Conservation (phyloP, 345 rosid genomes). For the Microcos paniculata region DNA sequence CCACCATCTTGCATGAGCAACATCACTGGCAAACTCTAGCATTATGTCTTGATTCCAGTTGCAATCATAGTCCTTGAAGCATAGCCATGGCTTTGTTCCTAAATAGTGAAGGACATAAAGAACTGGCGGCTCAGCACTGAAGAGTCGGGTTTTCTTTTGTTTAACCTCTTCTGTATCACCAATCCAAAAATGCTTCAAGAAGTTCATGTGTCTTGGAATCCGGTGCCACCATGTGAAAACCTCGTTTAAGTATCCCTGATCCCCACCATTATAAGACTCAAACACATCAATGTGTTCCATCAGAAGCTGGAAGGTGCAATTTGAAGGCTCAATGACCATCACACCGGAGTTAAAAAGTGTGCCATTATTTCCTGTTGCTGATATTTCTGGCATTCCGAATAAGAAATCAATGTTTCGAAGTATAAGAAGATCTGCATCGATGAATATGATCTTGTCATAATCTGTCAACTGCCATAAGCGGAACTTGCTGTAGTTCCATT, state of each 20-base stretch:
- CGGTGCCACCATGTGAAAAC: conserved; percentile 99
- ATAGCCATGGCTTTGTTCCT: conserved; percentile 89
- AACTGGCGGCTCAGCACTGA: conserved; percentile 80
- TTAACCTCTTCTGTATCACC: conserved; percentile 76
- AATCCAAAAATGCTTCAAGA: conserved; percentile 83
- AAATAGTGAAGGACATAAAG: conserved; percentile 91
- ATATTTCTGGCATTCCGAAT: conserved; percentile 82
- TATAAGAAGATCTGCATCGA: conserved; percentile 83
- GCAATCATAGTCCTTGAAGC: conserved; percentile 92
- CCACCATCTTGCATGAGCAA: conserved; percentile 90
- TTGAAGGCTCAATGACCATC: conserved; percentile 86
- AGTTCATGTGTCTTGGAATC: conserved; percentile 83
- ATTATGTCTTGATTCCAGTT: conserved; percentile 86
- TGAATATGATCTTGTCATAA: conserved; percentile 88
- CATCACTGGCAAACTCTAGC: conserved; percentile 88
- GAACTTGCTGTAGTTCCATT: conserved; percentile 98
- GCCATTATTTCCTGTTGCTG: conserved; percentile 85
- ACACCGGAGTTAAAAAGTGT: conserved; percentile 87
- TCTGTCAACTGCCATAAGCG: conserved; percentile 94
- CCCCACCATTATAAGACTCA: conserved; percentile 89
- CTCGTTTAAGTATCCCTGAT: conserved; percentile 86
- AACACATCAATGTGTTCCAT: conserved; percentile 87
- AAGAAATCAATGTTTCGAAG: conserved; percentile 88
- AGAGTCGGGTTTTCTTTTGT: conserved; percentile 67
- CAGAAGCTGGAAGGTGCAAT: conserved; percentile 75